Percentiles rank a stretch among this genome's conserved stretches.
These are phyloP conservation scores for Colletotrichum chrysophilum DNA, from an alignment of 2,329 filamentous ascomycete genomes.

Conservation along the genomic window DNA sequence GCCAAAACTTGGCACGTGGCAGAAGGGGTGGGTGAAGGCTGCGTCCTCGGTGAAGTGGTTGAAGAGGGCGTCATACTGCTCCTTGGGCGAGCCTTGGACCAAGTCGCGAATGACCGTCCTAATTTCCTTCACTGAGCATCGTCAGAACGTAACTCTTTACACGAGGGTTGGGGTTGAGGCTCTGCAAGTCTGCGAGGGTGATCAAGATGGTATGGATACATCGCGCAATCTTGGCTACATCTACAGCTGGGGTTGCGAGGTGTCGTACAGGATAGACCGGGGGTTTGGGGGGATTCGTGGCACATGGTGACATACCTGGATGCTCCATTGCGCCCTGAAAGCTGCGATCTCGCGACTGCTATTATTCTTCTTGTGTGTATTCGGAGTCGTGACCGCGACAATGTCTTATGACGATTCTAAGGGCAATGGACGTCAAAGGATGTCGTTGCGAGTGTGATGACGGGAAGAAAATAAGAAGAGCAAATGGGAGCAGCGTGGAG, in stretches of 20 bases:
- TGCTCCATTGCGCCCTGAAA: conserved; percentile 8
- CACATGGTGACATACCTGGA: conserved; percentile 6
- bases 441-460: background rate
- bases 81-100: conserved; percentile 67
- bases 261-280: background rate
- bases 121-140: conserved; percentile 61
- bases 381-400: background rate
- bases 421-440: background rate
- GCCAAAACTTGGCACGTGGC: conserved; percentile 65
- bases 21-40: conserved; percentile 80
- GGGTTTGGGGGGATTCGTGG: too few species aligned
- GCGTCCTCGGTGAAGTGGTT: conserved; percentile 77
- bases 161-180: background rate
- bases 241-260: background rate
- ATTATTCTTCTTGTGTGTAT: background rate
- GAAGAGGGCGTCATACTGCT: conserved; percentile 70
- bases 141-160: background rate
- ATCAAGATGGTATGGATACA: background rate
- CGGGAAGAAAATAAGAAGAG: background rate
- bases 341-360: background rate
- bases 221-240: background rate
- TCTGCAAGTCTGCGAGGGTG: background rate
- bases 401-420: background rate
- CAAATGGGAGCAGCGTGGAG: background rate
- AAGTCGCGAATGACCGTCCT: conserved; percentile 69